Percentiles rank a stretch among this genome's conserved stretches.
Conservation (phyloP, 2,329 filamentous ascomycete genomes). For the Fusarium graminum region DNA sequence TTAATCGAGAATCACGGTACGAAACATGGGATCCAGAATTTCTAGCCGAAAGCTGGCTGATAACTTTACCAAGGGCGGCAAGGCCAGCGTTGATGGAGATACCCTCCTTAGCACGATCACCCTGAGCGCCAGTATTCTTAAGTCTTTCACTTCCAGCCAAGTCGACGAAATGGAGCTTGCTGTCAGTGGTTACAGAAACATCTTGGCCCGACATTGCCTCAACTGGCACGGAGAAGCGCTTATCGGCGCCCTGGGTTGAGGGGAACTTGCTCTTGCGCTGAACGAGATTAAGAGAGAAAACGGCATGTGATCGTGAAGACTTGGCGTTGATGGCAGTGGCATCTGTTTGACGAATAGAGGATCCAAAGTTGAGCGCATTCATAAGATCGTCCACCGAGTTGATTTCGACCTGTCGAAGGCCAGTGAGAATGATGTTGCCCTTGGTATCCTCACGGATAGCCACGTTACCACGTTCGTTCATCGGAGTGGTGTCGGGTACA, state of each 20-base stretch:
- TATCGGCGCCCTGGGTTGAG: slow-evolving; percentile 73
- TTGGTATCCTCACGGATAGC: slow-evolving; percentile 94
- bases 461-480: slow-evolving; percentile 80
- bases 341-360: slow-evolving; percentile 94
- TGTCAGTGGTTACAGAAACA: slow-evolving; percentile 86
- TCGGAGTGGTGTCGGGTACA: slow-evolving; percentile 78
- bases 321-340: slow-evolving; percentile 97
- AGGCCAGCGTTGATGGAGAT: slow-evolving; percentile 98
- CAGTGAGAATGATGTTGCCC: slow-evolving; percentile 93
- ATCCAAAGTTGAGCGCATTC: slow-evolving; percentile 90
- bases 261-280: slow-evolving; percentile 78
- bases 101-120: slow-evolving; percentile 92
- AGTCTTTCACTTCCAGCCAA: slow-evolving; percentile 94
- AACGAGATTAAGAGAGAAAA: slow-evolving; percentile 94
- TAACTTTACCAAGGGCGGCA: slow-evolving; percentile 95
- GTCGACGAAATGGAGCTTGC: slow-evolving; percentile 99
- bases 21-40: slow-evolving; percentile 91
- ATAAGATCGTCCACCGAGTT: slow-evolving; percentile 93
- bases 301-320: slow-evolving; percentile 96
- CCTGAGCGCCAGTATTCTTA: slow-evolving; percentile 96
- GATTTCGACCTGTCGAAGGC: slow-evolving; percentile 87
- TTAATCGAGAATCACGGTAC: slow-evolving; percentile 97
- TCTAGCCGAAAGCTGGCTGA: slow-evolving; percentile 94
- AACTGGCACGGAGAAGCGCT: slow-evolving; percentile 86
- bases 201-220: slow-evolving; percentile 79